Percentiles rank a stretch among this genome's conserved stretches.
These are phyloP conservation scores for Begonia peltatifolia DNA, from an alignment of 306 rosid species.

Conservation along the genomic window DNA sequence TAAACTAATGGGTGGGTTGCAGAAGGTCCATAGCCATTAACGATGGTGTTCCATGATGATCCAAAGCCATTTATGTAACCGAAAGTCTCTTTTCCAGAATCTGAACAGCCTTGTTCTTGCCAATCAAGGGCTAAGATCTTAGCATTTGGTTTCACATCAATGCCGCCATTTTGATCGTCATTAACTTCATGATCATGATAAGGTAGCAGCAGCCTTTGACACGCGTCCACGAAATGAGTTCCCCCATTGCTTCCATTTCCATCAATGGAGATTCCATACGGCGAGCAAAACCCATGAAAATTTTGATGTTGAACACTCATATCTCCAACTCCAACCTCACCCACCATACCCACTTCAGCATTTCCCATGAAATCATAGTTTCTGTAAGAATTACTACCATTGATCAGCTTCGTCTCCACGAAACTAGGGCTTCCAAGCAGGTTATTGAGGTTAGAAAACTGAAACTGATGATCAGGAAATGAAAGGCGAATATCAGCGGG, in stretches of 20 bases:
- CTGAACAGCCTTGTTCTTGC: conserved; percentile 79
- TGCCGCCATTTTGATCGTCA: conserved; percentile 17
- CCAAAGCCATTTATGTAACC: conserved; percentile 52
- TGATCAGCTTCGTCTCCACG: conserved; percentile 12
- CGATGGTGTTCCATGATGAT: conserved; percentile 56
- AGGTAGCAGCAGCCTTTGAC: conserved; percentile 66
- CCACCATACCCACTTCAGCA: conserved; percentile 27
- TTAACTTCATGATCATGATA: conserved; percentile 28
- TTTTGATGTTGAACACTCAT: conserved; percentile 1
- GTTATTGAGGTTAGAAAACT: conserved; percentile 42
- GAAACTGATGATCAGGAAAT: conserved; percentile 39
- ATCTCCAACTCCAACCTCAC: conserved; percentile 25
- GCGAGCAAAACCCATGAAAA: conserved; percentile 37
- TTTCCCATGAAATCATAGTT: conserved; percentile 42
- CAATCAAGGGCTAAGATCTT: conserved; percentile 71
- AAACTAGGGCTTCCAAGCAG: conserved; percentile 42
- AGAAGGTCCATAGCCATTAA: conserved; percentile 62
- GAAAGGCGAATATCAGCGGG: conserved; percentile 69
- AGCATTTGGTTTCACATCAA: conserved; percentile 83
- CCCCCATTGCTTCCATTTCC: conserved; percentile 20
- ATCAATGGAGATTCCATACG: conserved; percentile 45
- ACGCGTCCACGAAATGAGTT: conserved; percentile 40
- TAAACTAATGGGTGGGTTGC: conserved; percentile 50
- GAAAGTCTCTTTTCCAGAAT: conserved; percentile 45
- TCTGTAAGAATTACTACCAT: conserved; percentile 24